A percentile compares a stretch with the other conserved stretches of the same genome.
These are phyloP conservation scores for Amanita molliuscula DNA, from an alignment of 768 basidiomycete genomes.

Conservation along the genomic window DNA sequence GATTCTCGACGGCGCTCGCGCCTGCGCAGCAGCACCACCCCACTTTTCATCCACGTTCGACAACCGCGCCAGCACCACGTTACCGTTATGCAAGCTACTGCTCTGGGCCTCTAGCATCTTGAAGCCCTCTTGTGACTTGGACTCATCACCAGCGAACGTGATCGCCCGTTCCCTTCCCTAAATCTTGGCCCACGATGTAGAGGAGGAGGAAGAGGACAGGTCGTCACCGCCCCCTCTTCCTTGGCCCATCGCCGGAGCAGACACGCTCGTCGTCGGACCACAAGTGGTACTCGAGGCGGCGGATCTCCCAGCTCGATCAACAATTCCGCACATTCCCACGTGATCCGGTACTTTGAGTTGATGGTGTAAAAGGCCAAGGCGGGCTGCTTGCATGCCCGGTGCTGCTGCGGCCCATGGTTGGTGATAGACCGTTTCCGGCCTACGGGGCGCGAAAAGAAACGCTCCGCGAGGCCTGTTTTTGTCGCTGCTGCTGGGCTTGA, in stretches of 20 bases:
- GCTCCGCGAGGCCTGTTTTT: constrained; percentile 23
- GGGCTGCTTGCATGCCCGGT: constrained; percentile 42
- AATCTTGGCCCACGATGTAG: constrained; percentile 10
- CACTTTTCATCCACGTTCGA: constrained; percentile 65
- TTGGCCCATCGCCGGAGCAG: constrained; percentile 23
- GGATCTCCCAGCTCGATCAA: constrained; percentile 74
- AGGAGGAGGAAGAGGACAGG: no score
- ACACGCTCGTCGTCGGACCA: no score
- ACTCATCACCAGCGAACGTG: constrained; percentile 60
- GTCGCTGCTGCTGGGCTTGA: constrained; percentile 21
- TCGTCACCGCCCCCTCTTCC: constrained; percentile 8
- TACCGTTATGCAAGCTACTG: constrained; percentile 14
- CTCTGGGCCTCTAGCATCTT: constrained; percentile 9
- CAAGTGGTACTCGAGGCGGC: no score
- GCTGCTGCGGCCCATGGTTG: constrained; percentile 24
- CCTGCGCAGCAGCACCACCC: constrained; percentile 11
- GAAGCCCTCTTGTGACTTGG: constrained; percentile 21
- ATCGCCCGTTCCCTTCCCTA: constrained; percentile 55
- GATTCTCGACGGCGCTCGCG: background rate
- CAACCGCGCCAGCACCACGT: constrained; percentile 40
- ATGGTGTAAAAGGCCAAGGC: constrained; percentile 50
- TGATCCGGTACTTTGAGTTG: constrained; percentile 68
- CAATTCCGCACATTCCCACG: constrained; percentile 86
- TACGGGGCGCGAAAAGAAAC: constrained; percentile 37
- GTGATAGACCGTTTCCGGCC: constrained; percentile 49